Percentiles rank a stretch among this genome's conserved stretches.
phyloP scores from a whole-genome alignment of 495 filamentous ascomycete genomes.

The Aspergillus sclerotiicarbonarius region DNA sequence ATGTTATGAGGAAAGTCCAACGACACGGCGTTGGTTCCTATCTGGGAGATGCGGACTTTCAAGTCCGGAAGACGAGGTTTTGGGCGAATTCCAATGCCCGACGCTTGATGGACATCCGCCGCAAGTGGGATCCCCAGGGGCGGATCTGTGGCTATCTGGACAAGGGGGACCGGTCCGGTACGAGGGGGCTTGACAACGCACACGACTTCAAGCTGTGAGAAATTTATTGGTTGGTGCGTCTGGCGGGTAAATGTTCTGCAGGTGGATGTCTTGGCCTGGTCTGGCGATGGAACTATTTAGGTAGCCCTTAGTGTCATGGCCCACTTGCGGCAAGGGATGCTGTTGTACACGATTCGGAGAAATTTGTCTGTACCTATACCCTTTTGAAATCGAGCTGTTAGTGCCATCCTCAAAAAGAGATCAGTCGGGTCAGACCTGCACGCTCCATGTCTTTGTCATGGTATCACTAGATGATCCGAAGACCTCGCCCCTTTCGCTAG shows the following conservation, averaged over 20 bases:
- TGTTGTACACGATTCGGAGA: too few relatives aligned
- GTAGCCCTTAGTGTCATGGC: too few relatives aligned
- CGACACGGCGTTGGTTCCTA: constrained; percentile 44
- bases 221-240: not conserved
- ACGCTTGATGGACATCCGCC: constrained; percentile 34
- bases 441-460: too few relatives aligned
- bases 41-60: constrained; percentile 53
- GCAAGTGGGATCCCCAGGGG: constrained; percentile 44
- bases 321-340: too few relatives aligned
- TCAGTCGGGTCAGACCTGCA: too few relatives aligned
- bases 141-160: constrained; percentile 44
- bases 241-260: not conserved
- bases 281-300: too few relatives aligned
- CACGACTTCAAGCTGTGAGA: constrained; percentile 17
- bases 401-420: too few relatives aligned
- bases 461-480: too few relatives aligned
- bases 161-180: constrained; percentile 26
- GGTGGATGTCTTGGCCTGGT: too few relatives aligned
- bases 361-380: too few relatives aligned
- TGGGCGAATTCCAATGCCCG: constrained; percentile 35
- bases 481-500: too few relatives aligned
- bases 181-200: constrained; percentile 29
- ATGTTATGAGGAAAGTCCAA: constrained; percentile 39
- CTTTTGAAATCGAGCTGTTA: too few relatives aligned
- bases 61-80: constrained; percentile 36